Evolutionary conservation across 1,284 basidiomycete genomes (phyloP).

Genomic region (Papiliotrema fonsecae): DNA sequence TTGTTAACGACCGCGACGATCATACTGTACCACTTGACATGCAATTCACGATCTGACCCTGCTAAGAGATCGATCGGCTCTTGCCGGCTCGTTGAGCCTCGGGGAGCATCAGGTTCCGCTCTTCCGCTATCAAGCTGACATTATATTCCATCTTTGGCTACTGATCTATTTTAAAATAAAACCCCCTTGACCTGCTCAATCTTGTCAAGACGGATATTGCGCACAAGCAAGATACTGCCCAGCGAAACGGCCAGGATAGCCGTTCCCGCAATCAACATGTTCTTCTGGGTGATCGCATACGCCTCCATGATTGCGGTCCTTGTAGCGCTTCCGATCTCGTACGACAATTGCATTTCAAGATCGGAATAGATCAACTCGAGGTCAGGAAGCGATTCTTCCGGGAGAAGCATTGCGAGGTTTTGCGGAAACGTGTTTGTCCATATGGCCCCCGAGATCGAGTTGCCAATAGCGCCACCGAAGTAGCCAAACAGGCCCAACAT

Average conservation of each 20-base stretch:
- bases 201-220: slow-evolving; percentile 35
- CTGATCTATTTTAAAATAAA: slow-evolving; percentile 21
- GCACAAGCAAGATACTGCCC: slow-evolving; percentile 25
- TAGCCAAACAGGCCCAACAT: slow-evolving; percentile 44
- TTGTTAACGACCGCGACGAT: no score
- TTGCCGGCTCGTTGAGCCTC: no score
- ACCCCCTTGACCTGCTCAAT: slow-evolving; percentile 39
- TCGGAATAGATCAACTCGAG: slow-evolving; percentile 32
- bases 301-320: slow-evolving; percentile 30
- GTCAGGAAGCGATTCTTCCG: slow-evolving; percentile 33
- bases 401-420: slow-evolving; percentile 25
- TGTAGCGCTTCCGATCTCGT: slow-evolving; percentile 23
- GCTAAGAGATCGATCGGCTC: no score
- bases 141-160: background rate
- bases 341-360: slow-evolving; percentile 32
- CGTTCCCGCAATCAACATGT: slow-evolving; percentile 40
- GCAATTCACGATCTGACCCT: no score
- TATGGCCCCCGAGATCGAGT: slow-evolving; percentile 46
- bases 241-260: slow-evolving; percentile 28
- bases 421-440: slow-evolving; percentile 48
- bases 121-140: no score
- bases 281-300: slow-evolving; percentile 32
- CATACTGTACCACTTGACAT: no score
- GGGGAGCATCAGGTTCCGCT: no score
- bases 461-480: slow-evolving; percentile 42